Conservation (phyloP, 129 eudicot species). For the Pulicaria dysenterica region DNA sequence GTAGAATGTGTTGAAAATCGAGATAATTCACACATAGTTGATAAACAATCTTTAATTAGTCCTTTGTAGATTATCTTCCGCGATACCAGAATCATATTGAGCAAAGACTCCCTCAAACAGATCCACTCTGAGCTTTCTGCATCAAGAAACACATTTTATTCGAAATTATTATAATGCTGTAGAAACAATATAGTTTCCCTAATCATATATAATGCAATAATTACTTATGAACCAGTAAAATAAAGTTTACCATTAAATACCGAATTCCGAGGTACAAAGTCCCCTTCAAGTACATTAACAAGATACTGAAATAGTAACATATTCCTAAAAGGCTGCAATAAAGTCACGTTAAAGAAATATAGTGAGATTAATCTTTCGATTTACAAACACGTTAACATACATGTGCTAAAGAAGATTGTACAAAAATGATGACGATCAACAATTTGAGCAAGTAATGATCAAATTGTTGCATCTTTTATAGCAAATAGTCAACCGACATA, state of each 20-base stretch:
- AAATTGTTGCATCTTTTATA: constrained; percentile 18
- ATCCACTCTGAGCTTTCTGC: constrained; percentile 77
- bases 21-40: constrained; percentile 48
- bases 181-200: not conserved
- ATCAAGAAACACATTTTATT: constrained; percentile 22
- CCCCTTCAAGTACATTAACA: constrained; percentile 66
- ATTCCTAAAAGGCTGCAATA: constrained; percentile 65
- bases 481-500: too few species aligned
- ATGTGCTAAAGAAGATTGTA: not conserved
- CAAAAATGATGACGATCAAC: not conserved
- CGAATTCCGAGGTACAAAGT: constrained; percentile 60
- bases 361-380: constrained; percentile 17
- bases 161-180: not conserved
- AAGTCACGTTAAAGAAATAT: constrained; percentile 1
- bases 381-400: not conserved
- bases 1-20: constrained; percentile 25
- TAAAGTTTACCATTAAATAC: constrained; percentile 50
- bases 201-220: not conserved
- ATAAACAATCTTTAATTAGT: constrained; percentile 59
- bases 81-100: constrained; percentile 79
- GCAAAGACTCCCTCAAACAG: constrained; percentile 75
- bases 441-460: not conserved
- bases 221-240: not conserved
- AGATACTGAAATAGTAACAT: constrained; percentile 85
- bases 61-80: constrained; percentile 69